Percentiles rank a stretch among this genome's conserved stretches.
Conservation (phyloP, 352 stramenopile species). For the Globisporangium spinosum region DNA sequence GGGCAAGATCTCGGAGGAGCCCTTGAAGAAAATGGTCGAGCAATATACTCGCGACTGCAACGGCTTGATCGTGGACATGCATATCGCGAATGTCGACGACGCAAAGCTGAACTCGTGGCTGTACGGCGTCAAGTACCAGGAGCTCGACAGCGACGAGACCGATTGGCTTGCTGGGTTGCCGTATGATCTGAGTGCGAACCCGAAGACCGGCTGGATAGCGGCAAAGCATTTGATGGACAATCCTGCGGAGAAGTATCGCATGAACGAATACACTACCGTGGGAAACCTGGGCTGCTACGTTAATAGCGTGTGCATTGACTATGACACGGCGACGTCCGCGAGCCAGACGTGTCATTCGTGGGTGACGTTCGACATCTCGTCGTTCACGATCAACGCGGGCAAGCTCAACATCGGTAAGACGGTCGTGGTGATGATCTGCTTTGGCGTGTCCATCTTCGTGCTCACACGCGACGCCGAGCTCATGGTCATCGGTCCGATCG, state of each 20-base stretch:
- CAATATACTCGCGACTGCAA: slow-evolving; percentile 75
- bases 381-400: slow-evolving; percentile 30
- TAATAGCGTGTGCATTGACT: slow-evolving; percentile 58
- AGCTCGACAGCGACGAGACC: slow-evolving; percentile 30
- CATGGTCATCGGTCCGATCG: slow-evolving; percentile 96
- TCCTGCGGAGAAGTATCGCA: slow-evolving; percentile 38
- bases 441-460: slow-evolving; percentile 89
- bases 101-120: slow-evolving; percentile 48
- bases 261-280: slow-evolving; percentile 54
- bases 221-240: slow-evolving; percentile 42
- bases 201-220: slow-evolving; percentile 69
- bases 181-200: slow-evolving; percentile 47
- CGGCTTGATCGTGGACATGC: slow-evolving; percentile 62
- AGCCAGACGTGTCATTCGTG: slow-evolving; percentile 54
- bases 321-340: slow-evolving; percentile 26
- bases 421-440: slow-evolving; percentile 89
- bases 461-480: slow-evolving; percentile 92
- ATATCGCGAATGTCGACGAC: slow-evolving; percentile 48
- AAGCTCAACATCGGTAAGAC: slow-evolving; percentile 85
- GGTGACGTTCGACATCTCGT: slow-evolving; percentile 76
- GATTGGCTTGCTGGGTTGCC: slow-evolving; percentile 43
- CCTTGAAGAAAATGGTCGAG: slow-evolving; percentile 57
- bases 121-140: slow-evolving; percentile 51
- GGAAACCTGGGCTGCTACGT: slow-evolving; percentile 70
- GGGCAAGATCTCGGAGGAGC: slow-evolving; percentile 37